Conservation (phyloP, 2,329 filamentous ascomycete species). For the Ophiostoma quercus region DNA sequence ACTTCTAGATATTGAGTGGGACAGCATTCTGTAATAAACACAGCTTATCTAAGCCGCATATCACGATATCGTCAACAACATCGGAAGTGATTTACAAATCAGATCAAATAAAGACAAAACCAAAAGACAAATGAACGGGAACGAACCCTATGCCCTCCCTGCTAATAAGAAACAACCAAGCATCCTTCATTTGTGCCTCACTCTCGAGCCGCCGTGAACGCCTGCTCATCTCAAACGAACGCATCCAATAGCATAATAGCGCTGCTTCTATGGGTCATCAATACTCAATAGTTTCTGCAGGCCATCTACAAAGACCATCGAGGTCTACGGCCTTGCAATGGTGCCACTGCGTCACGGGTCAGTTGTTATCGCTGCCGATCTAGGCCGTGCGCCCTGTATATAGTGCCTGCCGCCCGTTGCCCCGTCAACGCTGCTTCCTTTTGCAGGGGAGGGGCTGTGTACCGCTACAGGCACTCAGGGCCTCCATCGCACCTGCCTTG, state of each 20-base stretch:
- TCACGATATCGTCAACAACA: background rate
- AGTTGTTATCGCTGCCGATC: conserved; percentile 14
- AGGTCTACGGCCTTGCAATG: background rate
- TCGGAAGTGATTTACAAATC: background rate
- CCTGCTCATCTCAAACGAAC: background rate
- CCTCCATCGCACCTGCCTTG: conserved; percentile 26
- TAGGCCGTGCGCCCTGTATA: conserved; percentile 20
- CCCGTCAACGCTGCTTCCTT: conserved; percentile 18
- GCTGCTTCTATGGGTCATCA: background rate
- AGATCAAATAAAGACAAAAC: background rate
- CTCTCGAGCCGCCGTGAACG: background rate
- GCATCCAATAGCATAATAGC: background rate
- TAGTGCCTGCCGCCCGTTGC: conserved; percentile 25
- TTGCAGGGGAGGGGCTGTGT: conserved; percentile 21
- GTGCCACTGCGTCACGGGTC: conserved; percentile 15
- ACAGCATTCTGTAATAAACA: background rate
- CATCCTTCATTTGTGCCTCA: background rate
- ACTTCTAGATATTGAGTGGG: background rate
- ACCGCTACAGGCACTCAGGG: background rate
- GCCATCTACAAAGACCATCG: background rate
- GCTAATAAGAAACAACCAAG: conserved; percentile 5
- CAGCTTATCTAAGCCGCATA: background rate
- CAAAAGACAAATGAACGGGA: too few relatives aligned
- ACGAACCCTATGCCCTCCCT: conserved; percentile 2
- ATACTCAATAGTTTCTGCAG: background rate